Evolutionary conservation across 2,329 filamentous ascomycete species (phyloP).

Genomic region (Xylaria hypoxylon): DNA sequence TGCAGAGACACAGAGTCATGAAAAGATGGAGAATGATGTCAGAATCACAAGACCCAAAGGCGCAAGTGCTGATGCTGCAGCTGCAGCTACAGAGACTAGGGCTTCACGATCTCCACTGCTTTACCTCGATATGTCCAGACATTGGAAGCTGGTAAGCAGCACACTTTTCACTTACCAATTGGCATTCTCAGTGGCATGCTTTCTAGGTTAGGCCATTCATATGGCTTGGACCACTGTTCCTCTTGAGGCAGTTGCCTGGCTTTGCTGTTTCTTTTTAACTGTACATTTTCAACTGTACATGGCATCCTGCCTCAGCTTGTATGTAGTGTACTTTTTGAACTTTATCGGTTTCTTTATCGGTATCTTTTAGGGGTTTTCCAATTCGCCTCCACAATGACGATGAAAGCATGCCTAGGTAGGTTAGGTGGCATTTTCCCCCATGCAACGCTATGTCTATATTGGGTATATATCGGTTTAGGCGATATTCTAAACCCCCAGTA

Average conservation of each 20-base stretch:
- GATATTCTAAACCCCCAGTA: not conserved
- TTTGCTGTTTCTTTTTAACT: not conserved
- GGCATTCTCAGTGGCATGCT: not conserved
- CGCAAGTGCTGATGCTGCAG: slow-evolving; percentile 12
- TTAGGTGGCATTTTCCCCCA: not conserved
- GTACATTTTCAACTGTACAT: no score
- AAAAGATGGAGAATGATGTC: slow-evolving; percentile 42
- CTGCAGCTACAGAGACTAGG: not conserved
- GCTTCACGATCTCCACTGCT: slow-evolving; percentile 35
- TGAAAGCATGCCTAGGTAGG: no score
- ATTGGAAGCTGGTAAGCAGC: not conserved
- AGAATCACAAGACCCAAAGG: slow-evolving; percentile 30
- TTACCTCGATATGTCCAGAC: slow-evolving; percentile 6
- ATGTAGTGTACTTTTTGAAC: not conserved
- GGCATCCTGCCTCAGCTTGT: no score
- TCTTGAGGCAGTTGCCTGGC: not conserved
- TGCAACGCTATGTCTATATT: not conserved
- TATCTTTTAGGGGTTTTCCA: not conserved
- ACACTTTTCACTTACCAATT: slow-evolving; percentile 5
- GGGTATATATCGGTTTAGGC: slow-evolving; percentile 12
- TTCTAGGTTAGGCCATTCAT: not conserved
- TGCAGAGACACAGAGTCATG: slow-evolving; percentile 28
- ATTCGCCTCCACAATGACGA: slow-evolving; percentile 24
- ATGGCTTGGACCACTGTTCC: not conserved
- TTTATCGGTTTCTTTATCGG: not conserved